phyloP scores from a whole-genome alignment of 2,329 filamentous ascomycete genomes.

The Sporothrix phasma region DNA sequence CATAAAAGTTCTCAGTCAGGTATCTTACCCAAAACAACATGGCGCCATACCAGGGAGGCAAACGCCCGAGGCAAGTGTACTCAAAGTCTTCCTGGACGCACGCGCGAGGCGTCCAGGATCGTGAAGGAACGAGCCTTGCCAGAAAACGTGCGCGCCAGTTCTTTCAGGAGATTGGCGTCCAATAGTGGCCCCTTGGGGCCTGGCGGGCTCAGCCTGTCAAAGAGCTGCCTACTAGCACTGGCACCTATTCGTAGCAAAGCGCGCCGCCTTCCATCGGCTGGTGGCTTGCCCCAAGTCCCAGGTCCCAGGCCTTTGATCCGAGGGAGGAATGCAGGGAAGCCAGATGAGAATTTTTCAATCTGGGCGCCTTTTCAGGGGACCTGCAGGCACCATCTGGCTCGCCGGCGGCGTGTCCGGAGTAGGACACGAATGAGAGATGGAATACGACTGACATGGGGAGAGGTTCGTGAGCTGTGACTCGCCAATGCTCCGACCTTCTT shows the following conservation, averaged over 20 bases:
- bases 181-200: not conserved
- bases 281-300: not conserved
- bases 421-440: no score
- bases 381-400: not conserved
- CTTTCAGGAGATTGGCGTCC: not conserved
- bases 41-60: no score
- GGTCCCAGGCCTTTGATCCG: not conserved
- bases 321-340: not conserved
- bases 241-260: no score
- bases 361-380: not conserved
- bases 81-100: not conserved
- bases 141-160: not conserved
- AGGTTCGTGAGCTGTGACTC: slow-evolving; percentile 2
- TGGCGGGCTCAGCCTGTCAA: not conserved
- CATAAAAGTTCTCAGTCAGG: no score
- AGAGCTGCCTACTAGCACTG: no score
- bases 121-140: not conserved
- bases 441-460: not conserved
- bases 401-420: slow-evolving; percentile 1
- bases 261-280: not conserved
- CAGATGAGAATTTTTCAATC: not conserved
- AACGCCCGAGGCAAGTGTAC: no score
- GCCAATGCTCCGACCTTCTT: no score
- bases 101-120: not conserved
- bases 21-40: not conserved